Evolutionary conservation across 148 eudicot species (phyloP), one percentile per base, ranked within the genome.

Genomic region (Chenopodium suecicum): DNA sequence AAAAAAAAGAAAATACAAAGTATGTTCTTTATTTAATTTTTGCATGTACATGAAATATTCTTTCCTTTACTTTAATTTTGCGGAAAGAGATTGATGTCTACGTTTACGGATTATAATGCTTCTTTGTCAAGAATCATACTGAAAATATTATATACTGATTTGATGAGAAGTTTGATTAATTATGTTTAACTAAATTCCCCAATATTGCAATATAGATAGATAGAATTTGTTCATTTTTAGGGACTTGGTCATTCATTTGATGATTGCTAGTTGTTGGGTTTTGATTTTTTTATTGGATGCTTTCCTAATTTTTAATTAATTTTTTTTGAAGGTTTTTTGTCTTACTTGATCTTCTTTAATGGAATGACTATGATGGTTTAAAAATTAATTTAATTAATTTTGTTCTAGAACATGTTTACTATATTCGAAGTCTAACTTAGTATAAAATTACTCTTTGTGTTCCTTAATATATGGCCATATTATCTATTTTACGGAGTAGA

Each of bases 41-140:
- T 41, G 87, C 85, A 86, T 89, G 71, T 85, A 74, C 66, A 50
- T 63, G 81, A 83, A 83, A 84, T 86, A 88, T 88, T 88, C 87
- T 37, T 82, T 29, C 56, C 19, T 83, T 79, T 79, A 63, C 79
- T 82, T 85, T 64, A 76, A 80, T 86, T 81, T 89, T 87, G 70
- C 74, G 86, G 85, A 91, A 91, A 88, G 86, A 56, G 22, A 86
- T 46, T 75, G 79, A 82, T 78, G 83, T 81, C 83, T 89, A 84
- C 89, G 85, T 83, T 88, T 87, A 89, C 82, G 89, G 88, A 80
- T 74, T 85, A 83, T 86, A 86, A 69, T 86, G 88, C 70, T 62
- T 79, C 80, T 85, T 60, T 65, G 37, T 60, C 41, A 78, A 78
- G 87, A 89, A 83, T 84, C 80, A 58, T 41, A 41, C 44, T 41